phyloP scores from a whole-genome alignment of 331 rosid species.

The Cucumis variabilis region DNA sequence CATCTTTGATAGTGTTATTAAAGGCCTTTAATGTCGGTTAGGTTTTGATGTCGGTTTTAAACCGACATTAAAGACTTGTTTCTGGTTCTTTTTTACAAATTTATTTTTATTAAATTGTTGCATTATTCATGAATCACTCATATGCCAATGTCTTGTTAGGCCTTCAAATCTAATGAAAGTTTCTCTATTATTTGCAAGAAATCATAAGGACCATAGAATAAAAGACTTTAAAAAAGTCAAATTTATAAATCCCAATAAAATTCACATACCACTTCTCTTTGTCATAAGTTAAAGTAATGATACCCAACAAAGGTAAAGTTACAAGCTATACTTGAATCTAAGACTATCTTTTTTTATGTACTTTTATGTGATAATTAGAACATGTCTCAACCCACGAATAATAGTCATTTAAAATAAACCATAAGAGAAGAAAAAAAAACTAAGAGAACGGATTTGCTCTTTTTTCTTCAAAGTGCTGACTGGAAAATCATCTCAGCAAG shows the following conservation, averaged over 20 bases:
- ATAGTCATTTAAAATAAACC: conserved; percentile 8
- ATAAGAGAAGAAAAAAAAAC: neutral
- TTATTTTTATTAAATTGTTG: too few relatives aligned
- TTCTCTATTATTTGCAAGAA: neutral
- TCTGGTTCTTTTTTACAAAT: too few relatives aligned
- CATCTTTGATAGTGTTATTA: too few relatives aligned
- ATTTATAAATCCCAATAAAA: neutral
- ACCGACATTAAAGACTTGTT: too few relatives aligned
- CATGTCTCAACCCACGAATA: neutral
- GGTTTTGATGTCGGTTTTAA: too few relatives aligned
- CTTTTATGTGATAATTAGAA: neutral
- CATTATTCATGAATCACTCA: too few relatives aligned
- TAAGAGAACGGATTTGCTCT: neutral
- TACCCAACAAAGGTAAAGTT: neutral
- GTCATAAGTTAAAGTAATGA: neutral
- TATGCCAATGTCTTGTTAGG: too few relatives aligned
- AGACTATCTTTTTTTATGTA: neutral
- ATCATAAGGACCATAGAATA: neutral
- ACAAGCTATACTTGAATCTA: neutral
- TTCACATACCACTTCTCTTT: neutral
- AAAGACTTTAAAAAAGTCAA: neutral
- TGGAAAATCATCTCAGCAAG: conserved; percentile 96
- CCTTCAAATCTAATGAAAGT: too few relatives aligned
- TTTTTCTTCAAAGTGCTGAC: conserved; percentile 59
- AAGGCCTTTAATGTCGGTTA: too few relatives aligned